phyloP scores from a whole-genome alignment of 202 grass and related monocot genomes.

The Miscanthus sacchariflorus region DNA sequence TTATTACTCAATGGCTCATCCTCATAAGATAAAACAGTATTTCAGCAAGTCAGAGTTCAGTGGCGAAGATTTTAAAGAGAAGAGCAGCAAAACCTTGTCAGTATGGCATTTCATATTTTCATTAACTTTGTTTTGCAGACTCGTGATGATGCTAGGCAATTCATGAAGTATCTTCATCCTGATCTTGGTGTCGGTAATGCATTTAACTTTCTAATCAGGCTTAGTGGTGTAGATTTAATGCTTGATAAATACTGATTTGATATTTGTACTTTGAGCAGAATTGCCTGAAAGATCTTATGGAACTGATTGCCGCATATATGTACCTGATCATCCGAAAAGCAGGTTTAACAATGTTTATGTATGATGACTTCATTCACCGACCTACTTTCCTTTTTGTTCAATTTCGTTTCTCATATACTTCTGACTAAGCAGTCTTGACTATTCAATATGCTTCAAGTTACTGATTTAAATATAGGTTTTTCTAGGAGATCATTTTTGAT shows the following conservation, averaged over 20 bases:
- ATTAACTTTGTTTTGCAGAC: conserved; percentile 64
- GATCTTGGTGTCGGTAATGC: conserved; percentile 94
- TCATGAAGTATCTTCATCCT: conserved; percentile 98
- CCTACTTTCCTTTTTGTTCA: conserved; percentile 50
- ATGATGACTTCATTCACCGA: conserved; percentile 81
- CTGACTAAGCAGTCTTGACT: conserved; percentile 30
- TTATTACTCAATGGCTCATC: neutral
- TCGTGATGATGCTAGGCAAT: conserved; percentile 93
- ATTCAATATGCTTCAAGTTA: conserved; percentile 67
- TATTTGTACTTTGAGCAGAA: conserved; percentile 64
- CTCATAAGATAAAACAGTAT: conserved; percentile 13
- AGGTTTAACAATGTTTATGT: conserved; percentile 99
- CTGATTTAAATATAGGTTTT: conserved; percentile 86
- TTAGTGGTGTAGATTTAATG: conserved; percentile 29
- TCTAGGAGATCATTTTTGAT: conserved; percentile 99
- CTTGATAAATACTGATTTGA: conserved; percentile 45
- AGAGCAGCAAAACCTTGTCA: neutral
- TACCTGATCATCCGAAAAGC: conserved; percentile 94
- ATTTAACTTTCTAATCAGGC: conserved; percentile 38
- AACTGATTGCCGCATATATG: conserved; percentile 95
- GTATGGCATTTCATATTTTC: conserved; percentile 23
- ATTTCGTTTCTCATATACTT: conserved; percentile 37
- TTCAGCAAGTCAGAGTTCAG: conserved; percentile 20
- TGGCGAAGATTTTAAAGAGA: neutral
- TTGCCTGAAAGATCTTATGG: conserved; percentile 99